A percentile compares a stretch with the other conserved stretches of the same genome.
Evolutionary conservation across 108 stramenopile species (phyloP).

Genomic region (Mediolabrus comicus): DNA sequence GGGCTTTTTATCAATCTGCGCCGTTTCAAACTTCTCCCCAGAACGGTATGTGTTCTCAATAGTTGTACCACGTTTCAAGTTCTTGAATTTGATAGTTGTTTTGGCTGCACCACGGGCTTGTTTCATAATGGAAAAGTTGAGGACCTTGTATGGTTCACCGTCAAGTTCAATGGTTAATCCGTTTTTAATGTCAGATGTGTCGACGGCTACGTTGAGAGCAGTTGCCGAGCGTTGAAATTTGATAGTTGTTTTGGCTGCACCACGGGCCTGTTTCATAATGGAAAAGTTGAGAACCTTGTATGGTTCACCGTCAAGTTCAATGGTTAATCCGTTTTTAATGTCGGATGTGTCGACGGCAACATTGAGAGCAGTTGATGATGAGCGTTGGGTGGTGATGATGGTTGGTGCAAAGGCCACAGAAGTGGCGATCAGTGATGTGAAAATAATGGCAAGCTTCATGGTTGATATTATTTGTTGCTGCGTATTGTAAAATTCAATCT

Average conservation of each 20-base stretch:
- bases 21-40: slow-evolving; percentile 90
- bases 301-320: slow-evolving; percentile 91
- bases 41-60: slow-evolving; percentile 94
- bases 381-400: background rate
- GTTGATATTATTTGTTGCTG: background rate
- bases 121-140: slow-evolving; percentile 92
- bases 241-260: slow-evolving; percentile 87
- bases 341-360: too few relatives aligned
- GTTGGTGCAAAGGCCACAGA: slow-evolving; percentile 1
- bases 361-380: too few relatives aligned
- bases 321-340: too few relatives aligned
- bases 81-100: slow-evolving; percentile 93
- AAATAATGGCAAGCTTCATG: slow-evolving; percentile 2
- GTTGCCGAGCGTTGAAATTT: slow-evolving; percentile 57
- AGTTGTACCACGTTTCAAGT: slow-evolving; percentile 87
- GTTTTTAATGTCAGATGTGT: slow-evolving; percentile 94
- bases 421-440: slow-evolving; percentile 20
- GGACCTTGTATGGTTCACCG: slow-evolving; percentile 87
- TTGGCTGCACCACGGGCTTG: slow-evolving; percentile 91
- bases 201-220: slow-evolving; percentile 64
- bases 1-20: slow-evolving; percentile 78
- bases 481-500: too few relatives aligned
- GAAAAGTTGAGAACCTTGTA: slow-evolving; percentile 86
- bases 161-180: slow-evolving; percentile 93
- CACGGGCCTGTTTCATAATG: slow-evolving; percentile 92